Conservation (phyloP, 2,329 filamentous ascomycete genomes). For the Neofusicoccum sp. region DNA sequence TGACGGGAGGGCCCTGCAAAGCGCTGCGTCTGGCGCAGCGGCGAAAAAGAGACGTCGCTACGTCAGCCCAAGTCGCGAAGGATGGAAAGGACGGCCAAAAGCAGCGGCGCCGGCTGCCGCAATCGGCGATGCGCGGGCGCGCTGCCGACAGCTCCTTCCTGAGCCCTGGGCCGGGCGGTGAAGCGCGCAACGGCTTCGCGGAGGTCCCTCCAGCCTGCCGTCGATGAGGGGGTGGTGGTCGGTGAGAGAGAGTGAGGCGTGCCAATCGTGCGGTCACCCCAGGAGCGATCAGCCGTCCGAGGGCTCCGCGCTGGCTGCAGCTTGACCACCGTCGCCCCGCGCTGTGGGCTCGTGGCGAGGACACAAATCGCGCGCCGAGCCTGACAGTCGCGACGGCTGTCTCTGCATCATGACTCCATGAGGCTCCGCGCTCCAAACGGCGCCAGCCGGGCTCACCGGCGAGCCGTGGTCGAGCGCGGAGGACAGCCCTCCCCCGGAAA, state of each 20-base stretch:
- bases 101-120: background rate
- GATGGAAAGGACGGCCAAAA: constrained; percentile 7
- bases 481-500: constrained; percentile 5
- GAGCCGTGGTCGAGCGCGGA: background rate
- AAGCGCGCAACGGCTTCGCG: too few relatives aligned
- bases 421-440: background rate
- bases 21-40: background rate
- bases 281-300: background rate
- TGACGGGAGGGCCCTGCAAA: constrained; percentile 3
- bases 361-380: background rate
- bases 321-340: too few relatives aligned
- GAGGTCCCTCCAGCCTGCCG: too few relatives aligned
- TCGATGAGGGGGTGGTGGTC: background rate
- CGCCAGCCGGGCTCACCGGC: background rate
- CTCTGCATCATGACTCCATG: background rate
- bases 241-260: background rate
- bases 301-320: background rate
- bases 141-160: background rate
- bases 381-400: background rate
- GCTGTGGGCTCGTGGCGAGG: background rate
- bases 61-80: background rate
- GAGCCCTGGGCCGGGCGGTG: too few relatives aligned
- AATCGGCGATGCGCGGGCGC: background rate
- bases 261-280: background rate
- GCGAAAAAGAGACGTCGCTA: background rate